Percentiles rank a stretch among this genome's conserved stretches.
phyloP scores from a whole-genome alignment of 2,329 filamentous ascomycete species.

The Botrytis hyacinthi region DNA sequence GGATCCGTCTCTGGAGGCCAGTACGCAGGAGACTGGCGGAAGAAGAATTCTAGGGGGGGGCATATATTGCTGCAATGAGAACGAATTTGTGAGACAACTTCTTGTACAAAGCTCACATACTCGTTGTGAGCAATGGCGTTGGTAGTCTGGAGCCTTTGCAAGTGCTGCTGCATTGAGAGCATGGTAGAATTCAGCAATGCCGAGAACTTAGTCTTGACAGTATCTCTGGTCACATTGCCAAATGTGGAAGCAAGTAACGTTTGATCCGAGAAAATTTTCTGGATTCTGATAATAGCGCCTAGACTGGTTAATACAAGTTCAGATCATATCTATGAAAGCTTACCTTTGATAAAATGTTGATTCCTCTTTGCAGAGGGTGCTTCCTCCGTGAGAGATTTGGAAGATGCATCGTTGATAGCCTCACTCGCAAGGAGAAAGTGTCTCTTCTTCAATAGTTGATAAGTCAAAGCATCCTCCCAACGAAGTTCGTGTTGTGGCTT shows the following conservation, averaged over 20 bases:
- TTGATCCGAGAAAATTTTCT: constrained; percentile 24
- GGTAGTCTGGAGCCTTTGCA: constrained; percentile 28
- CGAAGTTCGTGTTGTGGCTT: constrained; percentile 48
- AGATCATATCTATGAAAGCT: not conserved
- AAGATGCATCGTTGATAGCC: not conserved
- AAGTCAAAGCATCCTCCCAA: constrained; percentile 39
- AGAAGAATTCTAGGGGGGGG: constrained; percentile 33
- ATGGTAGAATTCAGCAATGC: constrained; percentile 31
- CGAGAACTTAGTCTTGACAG: constrained; percentile 25
- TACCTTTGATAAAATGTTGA: constrained; percentile 14
- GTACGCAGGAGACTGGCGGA: constrained; percentile 30
- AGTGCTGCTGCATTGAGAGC: constrained; percentile 31
- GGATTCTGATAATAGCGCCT: constrained; percentile 14
- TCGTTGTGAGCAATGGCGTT: constrained; percentile 25
- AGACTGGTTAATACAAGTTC: not conserved
- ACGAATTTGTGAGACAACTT: constrained; percentile 30
- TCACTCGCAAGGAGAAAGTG: constrained; percentile 7
- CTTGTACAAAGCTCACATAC: constrained; percentile 32
- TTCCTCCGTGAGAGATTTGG: not conserved
- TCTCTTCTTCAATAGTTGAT: constrained; percentile 12
- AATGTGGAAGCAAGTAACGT: constrained; percentile 24
- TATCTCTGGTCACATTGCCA: constrained; percentile 18
- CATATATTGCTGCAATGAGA: constrained; percentile 33
- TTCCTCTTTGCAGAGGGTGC: not conserved
- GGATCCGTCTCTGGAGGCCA: constrained; percentile 36